Conservation (phyloP, 2,329 filamentous ascomycete species). For the Neophaeococcomyces mojaviensis region DNA sequence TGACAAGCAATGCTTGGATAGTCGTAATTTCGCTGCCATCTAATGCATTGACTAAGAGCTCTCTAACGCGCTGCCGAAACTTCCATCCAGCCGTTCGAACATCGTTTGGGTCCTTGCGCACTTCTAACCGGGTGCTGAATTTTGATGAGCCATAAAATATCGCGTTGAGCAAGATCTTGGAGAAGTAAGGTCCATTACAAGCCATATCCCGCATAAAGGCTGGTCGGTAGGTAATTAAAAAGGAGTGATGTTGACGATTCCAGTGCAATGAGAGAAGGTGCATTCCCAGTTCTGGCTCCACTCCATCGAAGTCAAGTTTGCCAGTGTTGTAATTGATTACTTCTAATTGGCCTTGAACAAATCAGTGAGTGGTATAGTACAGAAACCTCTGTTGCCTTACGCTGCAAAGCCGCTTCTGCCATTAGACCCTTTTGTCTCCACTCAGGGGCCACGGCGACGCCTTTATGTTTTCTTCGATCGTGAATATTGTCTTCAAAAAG, state of each 20-base stretch:
- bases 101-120: constrained; percentile 41
- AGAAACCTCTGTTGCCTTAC: too few species aligned
- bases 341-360: too few species aligned
- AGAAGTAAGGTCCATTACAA: constrained; percentile 49
- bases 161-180: constrained; percentile 49
- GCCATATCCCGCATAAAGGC: constrained; percentile 50
- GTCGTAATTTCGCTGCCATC: constrained; percentile 48
- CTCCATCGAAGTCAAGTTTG: constrained; percentile 48
- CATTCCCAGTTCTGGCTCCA: constrained; percentile 46
- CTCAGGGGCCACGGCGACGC: neutral
- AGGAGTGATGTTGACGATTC: constrained; percentile 47
- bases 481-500: constrained; percentile 8
- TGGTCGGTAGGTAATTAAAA: constrained; percentile 45
- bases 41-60: constrained; percentile 40
- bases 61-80: constrained; percentile 40
- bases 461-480: neutral
- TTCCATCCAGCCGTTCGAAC: constrained; percentile 42
- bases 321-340: too few species aligned
- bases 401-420: too few species aligned
- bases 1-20: constrained; percentile 46
- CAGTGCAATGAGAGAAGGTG: constrained; percentile 46
- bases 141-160: constrained; percentile 44
- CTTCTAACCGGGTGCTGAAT: constrained; percentile 39
- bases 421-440: neutral
- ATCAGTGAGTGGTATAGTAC: too few species aligned